Base-by-base conservation (phyloP, 1,284 basidiomycete species). In the Leccinum subrobustum region DNA sequence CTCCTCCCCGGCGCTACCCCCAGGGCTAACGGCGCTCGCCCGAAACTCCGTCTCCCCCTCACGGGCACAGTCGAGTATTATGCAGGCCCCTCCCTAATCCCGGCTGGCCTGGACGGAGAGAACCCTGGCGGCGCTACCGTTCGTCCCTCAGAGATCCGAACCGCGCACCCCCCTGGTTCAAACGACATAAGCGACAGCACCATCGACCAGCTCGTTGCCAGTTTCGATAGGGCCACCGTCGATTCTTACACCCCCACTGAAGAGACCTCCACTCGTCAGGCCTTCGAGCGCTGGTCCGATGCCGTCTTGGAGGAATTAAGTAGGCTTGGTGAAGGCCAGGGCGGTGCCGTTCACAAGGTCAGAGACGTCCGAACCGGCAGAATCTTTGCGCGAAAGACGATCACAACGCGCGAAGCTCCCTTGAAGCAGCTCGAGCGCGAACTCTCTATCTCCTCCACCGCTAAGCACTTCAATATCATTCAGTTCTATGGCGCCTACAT, bases 401-500 rank as follows among this genome's bases (percentile, higher is more conserved):
- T 99, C 70, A 92, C 94, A 8, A 95, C 95, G 11, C 92, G 92
- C 47, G 92, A 96, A 65, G 96, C 95, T 55, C 96, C 96, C 3
- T 84, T 92, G 72, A 93, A 90, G 69, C 96, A 99, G 77, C 86
- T 98, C 60, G 80, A 97, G 51, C 89, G 96, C 47, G 97, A 99
- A 77, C 83, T 99, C 59, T 86, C 88, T 56, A 95, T 98, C 76
- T 92, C 95, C 65, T 89, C 93, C 42, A 85, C 87, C 48, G 95
- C 92, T 60, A 81, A 87, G 53, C 94, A 97, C 67, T 79, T 87
- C 64, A 96, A 95, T 74, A 97, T 99, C 75, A 90, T 96, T 58
- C 82, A 86, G 59, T 98, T 96, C 79, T 92, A 93, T 71, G 97
- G 96, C 54, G 95, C 95, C 16, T 99, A 96, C 78, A 91, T 98